These are phyloP conservation scores for Dictyostelium intermedium DNA, from an alignment of 78 protist genomes.

Conservation along the genomic window DNA sequence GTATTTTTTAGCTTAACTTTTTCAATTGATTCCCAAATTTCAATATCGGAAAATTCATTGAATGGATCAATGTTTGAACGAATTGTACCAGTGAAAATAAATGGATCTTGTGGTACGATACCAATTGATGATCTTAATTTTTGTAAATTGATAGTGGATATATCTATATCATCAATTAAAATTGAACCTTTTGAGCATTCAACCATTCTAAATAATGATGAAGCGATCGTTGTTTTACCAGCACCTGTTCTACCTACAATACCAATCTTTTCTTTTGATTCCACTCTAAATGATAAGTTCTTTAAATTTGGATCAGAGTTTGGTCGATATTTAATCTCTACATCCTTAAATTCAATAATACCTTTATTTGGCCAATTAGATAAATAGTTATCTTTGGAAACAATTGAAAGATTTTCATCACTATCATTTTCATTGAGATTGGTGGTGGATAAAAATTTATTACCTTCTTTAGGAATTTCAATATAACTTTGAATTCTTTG, in stretches of 20 bases:
- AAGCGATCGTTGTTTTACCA: conserved; percentile 85
- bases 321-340: conserved; percentile 83
- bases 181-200: conserved; percentile 53
- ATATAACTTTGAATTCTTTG: conserved; percentile 50
- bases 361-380: conserved; percentile 84
- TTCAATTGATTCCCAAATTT: conserved; percentile 83
- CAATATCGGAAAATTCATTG: background rate
- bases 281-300: conserved; percentile 30
- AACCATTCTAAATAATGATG: conserved; percentile 81
- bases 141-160: conserved; percentile 27
- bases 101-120: conserved; percentile 95
- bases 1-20: conserved; percentile 30
- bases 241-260: conserved; percentile 93
- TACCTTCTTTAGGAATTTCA: conserved; percentile 39
- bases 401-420: background rate
- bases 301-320: conserved; percentile 71
- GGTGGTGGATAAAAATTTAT: background rate
- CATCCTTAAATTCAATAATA: conserved; percentile 50
- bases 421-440: background rate
- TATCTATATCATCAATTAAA: conserved; percentile 81
- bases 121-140: conserved; percentile 80
- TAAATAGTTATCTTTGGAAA: background rate
- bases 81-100: conserved; percentile 86
- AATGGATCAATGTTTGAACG: conserved; percentile 79
- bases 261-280: conserved; percentile 85